Percentiles rank a stretch among this genome's conserved stretches.
Conservation (phyloP, 176 grass and related monocot species). For the Musa troglodytarum region DNA sequence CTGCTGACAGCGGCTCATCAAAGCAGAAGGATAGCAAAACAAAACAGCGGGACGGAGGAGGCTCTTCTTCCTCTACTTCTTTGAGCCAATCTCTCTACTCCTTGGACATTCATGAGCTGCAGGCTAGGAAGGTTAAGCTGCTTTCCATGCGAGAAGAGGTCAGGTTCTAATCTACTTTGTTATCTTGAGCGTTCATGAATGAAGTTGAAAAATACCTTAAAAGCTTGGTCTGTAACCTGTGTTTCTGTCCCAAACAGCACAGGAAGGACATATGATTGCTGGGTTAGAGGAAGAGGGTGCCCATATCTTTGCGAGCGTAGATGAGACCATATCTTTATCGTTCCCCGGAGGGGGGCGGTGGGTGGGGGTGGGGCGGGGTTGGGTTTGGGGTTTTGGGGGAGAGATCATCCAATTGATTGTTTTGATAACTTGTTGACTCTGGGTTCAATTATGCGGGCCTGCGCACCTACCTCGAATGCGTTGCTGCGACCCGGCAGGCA, state of each 20-base stretch:
- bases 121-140: slow-evolving; percentile 74
- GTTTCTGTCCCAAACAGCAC: background rate
- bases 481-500: slow-evolving; percentile 51
- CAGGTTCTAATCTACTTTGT: slow-evolving; percentile 6
- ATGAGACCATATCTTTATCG: too few relatives aligned
- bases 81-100: slow-evolving; percentile 40
- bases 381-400: too few relatives aligned
- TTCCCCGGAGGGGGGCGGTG: background rate
- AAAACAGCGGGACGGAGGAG: slow-evolving; percentile 28
- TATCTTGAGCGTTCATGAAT: too few relatives aligned
- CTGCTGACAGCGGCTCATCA: slow-evolving; percentile 11
- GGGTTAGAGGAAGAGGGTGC: background rate
- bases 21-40: slow-evolving; percentile 17
- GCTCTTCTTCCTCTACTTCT: slow-evolving; percentile 52
- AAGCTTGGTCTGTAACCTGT: background rate
- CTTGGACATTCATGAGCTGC: slow-evolving; percentile 66
- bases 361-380: background rate
- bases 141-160: slow-evolving; percentile 94
- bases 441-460: slow-evolving; percentile 30
- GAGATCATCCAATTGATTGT: slow-evolving; percentile 32
- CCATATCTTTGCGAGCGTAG: background rate
- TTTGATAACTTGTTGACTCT: slow-evolving; percentile 9
- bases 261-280: too few relatives aligned
- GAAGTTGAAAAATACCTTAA: background rate
- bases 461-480: slow-evolving; percentile 46